Conservation (phyloP, 108 stramenopile species). For the Skeletonema grethae region DNA sequence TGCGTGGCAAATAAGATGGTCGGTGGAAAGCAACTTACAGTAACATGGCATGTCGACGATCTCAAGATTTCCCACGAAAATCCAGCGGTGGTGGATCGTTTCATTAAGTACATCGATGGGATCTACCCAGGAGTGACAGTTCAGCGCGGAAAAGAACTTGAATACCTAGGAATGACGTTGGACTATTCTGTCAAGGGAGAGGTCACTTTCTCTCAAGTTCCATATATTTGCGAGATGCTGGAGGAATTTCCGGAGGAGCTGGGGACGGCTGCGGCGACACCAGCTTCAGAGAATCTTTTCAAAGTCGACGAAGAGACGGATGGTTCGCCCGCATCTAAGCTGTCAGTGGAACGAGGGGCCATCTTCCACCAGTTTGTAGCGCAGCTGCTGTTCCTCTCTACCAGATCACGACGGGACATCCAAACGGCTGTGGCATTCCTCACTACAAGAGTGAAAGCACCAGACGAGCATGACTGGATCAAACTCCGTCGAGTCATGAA, state of each 20-base stretch:
- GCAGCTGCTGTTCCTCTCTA: constrained; percentile 2
- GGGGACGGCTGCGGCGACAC: constrained; percentile 8
- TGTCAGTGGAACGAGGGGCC: neutral
- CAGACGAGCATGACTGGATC: neutral
- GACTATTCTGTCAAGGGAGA: constrained; percentile 6
- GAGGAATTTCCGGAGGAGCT: constrained; percentile 17
- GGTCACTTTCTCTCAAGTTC: constrained; percentile 17
- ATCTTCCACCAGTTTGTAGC: neutral
- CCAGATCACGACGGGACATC: neutral
- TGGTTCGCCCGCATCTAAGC: no score
- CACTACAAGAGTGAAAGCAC: no score
- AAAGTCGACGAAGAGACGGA: constrained; percentile 10
- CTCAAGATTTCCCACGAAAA: constrained; percentile 7
- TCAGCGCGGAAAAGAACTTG: constrained; percentile 11
- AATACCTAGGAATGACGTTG: constrained; percentile 49
- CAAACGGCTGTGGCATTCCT: constrained; percentile 3
- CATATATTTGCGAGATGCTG: constrained; percentile 31
- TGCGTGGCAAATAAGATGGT: constrained; percentile 14
- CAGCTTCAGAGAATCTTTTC: constrained; percentile 36
- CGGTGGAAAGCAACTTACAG: neutral
- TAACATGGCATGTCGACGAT: constrained; percentile 15
- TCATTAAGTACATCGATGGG: neutral
- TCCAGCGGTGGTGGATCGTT: no score
- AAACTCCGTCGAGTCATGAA: constrained; percentile 33
- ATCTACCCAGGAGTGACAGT: neutral